phyloP scores from a whole-genome alignment of 495 filamentous ascomycete genomes.

The Pseudevernia furfuracea region DNA sequence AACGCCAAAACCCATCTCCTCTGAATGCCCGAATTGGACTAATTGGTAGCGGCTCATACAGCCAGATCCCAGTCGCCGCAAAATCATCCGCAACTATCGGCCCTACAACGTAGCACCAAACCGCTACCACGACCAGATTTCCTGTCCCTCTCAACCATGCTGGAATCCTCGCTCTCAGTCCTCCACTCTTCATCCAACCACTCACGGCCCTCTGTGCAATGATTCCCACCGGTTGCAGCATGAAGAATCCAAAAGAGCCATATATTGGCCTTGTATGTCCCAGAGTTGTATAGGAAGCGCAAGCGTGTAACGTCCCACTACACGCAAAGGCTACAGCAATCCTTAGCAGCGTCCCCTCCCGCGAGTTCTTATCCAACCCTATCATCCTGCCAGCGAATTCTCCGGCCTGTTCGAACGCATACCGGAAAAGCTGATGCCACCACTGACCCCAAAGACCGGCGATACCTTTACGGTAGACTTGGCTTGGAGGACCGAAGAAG shows the following conservation, averaged over 20 bases:
- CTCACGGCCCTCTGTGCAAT: constrained; percentile 39
- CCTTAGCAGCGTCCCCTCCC: constrained; percentile 23
- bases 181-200: constrained; percentile 25
- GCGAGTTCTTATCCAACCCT: constrained; percentile 20
- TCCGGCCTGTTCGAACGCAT: constrained; percentile 47
- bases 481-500: constrained; percentile 48
- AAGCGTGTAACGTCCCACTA: constrained; percentile 54
- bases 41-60: constrained; percentile 62
- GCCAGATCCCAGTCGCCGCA: constrained; percentile 51
- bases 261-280: constrained; percentile 36
- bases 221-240: constrained; percentile 49
- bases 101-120: constrained; percentile 53
- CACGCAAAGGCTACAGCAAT: constrained; percentile 47
- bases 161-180: constrained; percentile 28
- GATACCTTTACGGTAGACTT: constrained; percentile 58
- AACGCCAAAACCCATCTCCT: constrained; percentile 51
- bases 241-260: constrained; percentile 49
- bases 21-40: constrained; percentile 51
- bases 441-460: constrained; percentile 71
- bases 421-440: constrained; percentile 86
- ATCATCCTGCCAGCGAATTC: constrained; percentile 16
- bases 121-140: constrained; percentile 46
- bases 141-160: constrained; percentile 36
- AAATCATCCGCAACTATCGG: constrained; percentile 55
- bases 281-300: constrained; percentile 48